Evolutionary conservation across 345 rosid species (phyloP).

Genomic region (Eucalyptus fibrosa): DNA sequence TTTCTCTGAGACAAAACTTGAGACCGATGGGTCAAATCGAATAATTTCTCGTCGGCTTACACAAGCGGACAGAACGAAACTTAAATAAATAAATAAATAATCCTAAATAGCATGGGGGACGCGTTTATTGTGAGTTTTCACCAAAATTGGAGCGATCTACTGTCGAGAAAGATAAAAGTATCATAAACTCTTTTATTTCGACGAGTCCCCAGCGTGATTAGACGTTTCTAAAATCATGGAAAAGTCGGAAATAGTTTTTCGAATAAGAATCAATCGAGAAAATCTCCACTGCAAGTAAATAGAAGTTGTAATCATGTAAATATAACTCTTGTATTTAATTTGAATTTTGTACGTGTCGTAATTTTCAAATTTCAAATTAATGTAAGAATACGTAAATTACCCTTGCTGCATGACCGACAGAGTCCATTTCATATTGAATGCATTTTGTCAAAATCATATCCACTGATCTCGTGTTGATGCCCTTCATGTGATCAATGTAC

Average conservation of each 20-base stretch:
- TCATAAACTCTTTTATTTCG: background rate
- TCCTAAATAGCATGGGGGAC: background rate
- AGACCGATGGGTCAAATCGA: background rate
- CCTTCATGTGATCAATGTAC: background rate
- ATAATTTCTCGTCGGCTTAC: background rate
- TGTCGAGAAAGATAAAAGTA: background rate
- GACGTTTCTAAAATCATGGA: background rate
- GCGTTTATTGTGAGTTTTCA: background rate
- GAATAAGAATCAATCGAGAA: too few relatives aligned
- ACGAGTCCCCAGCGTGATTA: too few relatives aligned
- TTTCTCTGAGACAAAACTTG: background rate
- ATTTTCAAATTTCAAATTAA: background rate
- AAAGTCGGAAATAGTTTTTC: too few relatives aligned
- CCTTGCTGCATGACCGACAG: background rate
- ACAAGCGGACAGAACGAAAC: background rate
- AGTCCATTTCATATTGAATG: background rate
- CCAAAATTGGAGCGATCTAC: background rate
- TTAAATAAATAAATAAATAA: background rate
- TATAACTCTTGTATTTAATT: background rate
- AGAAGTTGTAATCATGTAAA: background rate
- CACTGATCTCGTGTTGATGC: background rate
- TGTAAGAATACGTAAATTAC: background rate
- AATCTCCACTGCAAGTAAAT: too few relatives aligned
- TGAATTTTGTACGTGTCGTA: too few relatives aligned
- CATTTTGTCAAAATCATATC: background rate